These are phyloP conservation scores for Nicotiana benthamiana DNA, from an alignment of 257 asterid genomes.

Conservation along the genomic window DNA sequence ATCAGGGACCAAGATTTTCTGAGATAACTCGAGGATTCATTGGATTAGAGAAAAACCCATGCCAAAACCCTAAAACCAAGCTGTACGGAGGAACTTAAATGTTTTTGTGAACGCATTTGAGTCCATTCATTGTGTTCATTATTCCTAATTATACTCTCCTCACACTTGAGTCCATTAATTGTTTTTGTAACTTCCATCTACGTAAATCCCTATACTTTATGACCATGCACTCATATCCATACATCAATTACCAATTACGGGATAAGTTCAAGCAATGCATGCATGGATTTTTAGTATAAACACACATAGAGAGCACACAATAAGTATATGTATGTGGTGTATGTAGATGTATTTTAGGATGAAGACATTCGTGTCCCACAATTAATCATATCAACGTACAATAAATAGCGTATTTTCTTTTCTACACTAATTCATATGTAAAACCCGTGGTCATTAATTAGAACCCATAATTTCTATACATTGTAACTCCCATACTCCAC, in stretches of 20 bases:
- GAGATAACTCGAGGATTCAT: background rate
- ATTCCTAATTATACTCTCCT: background rate
- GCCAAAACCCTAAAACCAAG: background rate
- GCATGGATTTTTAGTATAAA: background rate
- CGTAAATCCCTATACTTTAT: constrained; percentile 2
- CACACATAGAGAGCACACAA: background rate
- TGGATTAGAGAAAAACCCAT: background rate
- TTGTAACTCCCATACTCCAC: constrained; percentile 70
- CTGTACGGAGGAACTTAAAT: background rate
- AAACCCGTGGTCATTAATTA: constrained; percentile 19
- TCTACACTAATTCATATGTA: constrained; percentile 18
- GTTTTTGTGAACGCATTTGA: background rate
- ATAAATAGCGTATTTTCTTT: background rate
- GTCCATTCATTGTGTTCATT: constrained; percentile 1
- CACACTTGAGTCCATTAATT: background rate
- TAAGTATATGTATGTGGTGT: background rate
- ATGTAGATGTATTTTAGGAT: constrained; percentile 2
- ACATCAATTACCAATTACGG: background rate
- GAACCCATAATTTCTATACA: constrained; percentile 31
- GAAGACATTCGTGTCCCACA: background rate
- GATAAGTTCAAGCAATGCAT: background rate
- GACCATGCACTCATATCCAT: background rate
- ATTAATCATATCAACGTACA: background rate
- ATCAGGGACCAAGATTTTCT: background rate
- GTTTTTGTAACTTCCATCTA: background rate